Conservation (phyloP, 768 basidiomycete genomes). For the Xerocomellus amylosporus region DNA sequence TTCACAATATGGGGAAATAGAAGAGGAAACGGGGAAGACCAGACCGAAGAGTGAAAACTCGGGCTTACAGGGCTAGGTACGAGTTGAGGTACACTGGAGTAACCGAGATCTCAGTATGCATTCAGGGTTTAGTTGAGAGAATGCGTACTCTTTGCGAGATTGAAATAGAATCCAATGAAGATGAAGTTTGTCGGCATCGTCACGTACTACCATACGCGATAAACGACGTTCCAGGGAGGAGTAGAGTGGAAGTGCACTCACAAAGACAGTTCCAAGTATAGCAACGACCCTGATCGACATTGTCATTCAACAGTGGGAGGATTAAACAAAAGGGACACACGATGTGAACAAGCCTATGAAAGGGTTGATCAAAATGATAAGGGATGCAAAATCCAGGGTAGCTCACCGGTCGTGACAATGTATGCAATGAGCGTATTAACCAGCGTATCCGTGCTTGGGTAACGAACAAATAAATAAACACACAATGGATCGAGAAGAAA, state of each 20-base stretch:
- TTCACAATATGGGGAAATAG: not conserved
- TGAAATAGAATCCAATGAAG: conserved; percentile 51
- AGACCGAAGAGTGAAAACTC: not conserved
- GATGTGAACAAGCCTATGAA: conserved; percentile 37
- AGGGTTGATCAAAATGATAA: conserved; percentile 5
- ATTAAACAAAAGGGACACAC: conserved; percentile 30
- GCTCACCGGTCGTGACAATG: conserved; percentile 51
- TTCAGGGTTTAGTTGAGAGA: not conserved
- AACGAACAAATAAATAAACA: conserved; percentile 1
- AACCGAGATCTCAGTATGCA: not conserved
- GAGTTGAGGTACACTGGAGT: conserved; percentile 51
- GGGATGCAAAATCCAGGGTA: conserved; percentile 14
- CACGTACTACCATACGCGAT: conserved; percentile 30
- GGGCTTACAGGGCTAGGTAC: conserved; percentile 45
- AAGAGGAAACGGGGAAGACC: not conserved
- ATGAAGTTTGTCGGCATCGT: conserved; percentile 52
- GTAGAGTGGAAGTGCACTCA: conserved; percentile 15
- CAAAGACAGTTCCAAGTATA: conserved; percentile 40
- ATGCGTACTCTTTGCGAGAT: conserved; percentile 50
- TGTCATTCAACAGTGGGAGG: not conserved
- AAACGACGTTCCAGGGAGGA: not conserved
- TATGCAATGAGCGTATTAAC: conserved; percentile 47
- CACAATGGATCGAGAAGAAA: not conserved
- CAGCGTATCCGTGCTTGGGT: conserved; percentile 46
- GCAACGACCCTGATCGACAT: conserved; percentile 41